Evolutionary conservation across 352 stramenopile species (phyloP), one percentile per base, ranked within the genome.

Genomic region (Phytophthora chlamydospora): DNA sequence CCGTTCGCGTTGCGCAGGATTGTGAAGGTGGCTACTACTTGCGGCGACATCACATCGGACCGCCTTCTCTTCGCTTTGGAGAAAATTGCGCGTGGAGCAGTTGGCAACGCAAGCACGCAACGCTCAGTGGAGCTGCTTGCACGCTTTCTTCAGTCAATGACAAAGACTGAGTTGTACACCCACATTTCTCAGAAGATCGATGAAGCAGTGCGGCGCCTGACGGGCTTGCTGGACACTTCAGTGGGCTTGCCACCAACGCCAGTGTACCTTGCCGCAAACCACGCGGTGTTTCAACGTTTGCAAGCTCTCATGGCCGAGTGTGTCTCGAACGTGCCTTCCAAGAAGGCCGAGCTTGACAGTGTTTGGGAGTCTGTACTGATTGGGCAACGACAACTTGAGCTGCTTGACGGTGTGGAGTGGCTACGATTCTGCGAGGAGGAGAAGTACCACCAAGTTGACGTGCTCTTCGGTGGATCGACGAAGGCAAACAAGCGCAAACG

Each of bases 341-440:
- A 71, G 17, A 73, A 62, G 12, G n/a, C 12, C 0, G 59, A 80
- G 0, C 54, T 83, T 3, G 62, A 82, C 1, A 43, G 3, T 19
- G 42, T 78, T 21, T 91, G 78, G 80, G 21, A 62, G 4, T 65
- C 66, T 13, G 66, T 90, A 17, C 10, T 76, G 10, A 44, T 62
- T 7, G 39, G 60, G 12, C 80, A 90, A 43, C 46, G 39, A 17
- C 78, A 83, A 6, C 62, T 91, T 2, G 70, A 88, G 45, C 19
- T 91, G 36, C 50, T 90, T 19, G 74, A 89, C 43, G 76, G 80
- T 8, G 69, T 80, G 35, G 72, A 88, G 53, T 91, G 83, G 81
- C 40, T 90, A 43, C 66, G 74, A 31, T 94, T 94, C 49, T 89
- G 80, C 24, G 83, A 94, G 52, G 51, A 81, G 53, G 80, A 91